These are phyloP conservation scores for Epichloe brachyelytri DNA, from an alignment of 2,329 filamentous ascomycete genomes.

Conservation along the genomic window DNA sequence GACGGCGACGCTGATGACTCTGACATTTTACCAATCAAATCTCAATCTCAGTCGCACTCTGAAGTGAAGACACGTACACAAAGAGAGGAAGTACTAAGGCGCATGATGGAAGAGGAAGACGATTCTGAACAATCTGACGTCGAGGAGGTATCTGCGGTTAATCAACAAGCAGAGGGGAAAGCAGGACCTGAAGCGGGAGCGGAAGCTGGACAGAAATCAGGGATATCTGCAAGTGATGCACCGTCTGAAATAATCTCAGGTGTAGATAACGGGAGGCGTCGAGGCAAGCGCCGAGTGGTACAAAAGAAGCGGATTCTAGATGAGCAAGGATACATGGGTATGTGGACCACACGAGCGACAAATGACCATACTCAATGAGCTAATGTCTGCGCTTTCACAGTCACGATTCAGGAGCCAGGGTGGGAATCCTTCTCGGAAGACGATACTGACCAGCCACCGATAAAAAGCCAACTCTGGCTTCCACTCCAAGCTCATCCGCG, in stretches of 20 bases:
- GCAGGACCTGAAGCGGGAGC: slow-evolving; percentile 18
- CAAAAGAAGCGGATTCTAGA: slow-evolving; percentile 81
- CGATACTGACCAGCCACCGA: slow-evolving; percentile 43
- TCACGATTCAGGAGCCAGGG: slow-evolving; percentile 69
- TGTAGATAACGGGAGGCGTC: slow-evolving; percentile 46
- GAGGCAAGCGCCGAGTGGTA: slow-evolving; percentile 68
- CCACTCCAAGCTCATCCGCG: slow-evolving; percentile 31
- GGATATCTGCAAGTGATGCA: slow-evolving; percentile 28
- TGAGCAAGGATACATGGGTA: slow-evolving; percentile 80
- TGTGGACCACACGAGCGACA: slow-evolving; percentile 18
- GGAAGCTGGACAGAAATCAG: slow-evolving; percentile 17
- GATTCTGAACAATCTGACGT: slow-evolving; percentile 37
- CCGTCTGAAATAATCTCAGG: slow-evolving; percentile 41
- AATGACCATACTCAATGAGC: background rate
- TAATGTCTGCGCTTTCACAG: slow-evolving; percentile 29
- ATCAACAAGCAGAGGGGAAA: slow-evolving; percentile 27
- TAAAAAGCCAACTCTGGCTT: slow-evolving; percentile 40
- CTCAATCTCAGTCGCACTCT: slow-evolving; percentile 13
- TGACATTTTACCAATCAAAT: slow-evolving; percentile 18
- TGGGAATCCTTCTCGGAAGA: slow-evolving; percentile 96
- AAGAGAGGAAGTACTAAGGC: slow-evolving; percentile 25
- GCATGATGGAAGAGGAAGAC: slow-evolving; percentile 36
- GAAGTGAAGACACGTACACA: slow-evolving; percentile 20
- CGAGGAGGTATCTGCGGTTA: slow-evolving; percentile 23
- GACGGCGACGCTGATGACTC: slow-evolving; percentile 28